Conservation (phyloP, 1,284 basidiomycete genomes). For the Hemileia vastatrix region DNA sequence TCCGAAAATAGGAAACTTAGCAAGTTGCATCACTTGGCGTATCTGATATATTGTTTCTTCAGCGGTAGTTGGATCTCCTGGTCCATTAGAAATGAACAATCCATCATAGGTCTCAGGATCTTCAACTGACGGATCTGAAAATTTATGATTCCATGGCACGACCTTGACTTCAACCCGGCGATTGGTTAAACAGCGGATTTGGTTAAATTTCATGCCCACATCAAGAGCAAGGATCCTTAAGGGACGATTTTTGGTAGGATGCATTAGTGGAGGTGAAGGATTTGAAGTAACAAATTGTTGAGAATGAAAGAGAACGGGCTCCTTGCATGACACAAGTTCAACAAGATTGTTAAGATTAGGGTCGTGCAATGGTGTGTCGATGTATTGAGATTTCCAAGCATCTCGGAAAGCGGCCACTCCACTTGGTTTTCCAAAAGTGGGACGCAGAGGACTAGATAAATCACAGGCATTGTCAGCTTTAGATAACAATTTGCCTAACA, state of each 20-base stretch:
- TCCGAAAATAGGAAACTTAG: constrained; percentile 84
- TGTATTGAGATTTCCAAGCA: constrained; percentile 70
- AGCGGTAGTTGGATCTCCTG: constrained; percentile 87
- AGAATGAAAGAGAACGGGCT: constrained; percentile 64
- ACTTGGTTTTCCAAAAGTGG: constrained; percentile 1
- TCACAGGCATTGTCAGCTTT: constrained; percentile 1
- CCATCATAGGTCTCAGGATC: constrained; percentile 77
- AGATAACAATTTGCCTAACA: constrained; percentile 68
- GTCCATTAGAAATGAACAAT: constrained; percentile 94
- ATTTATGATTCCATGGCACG: constrained; percentile 94
- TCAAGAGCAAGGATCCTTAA: constrained; percentile 84
- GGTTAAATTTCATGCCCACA: constrained; percentile 99
- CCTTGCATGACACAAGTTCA: constrained; percentile 66
- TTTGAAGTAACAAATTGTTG: constrained; percentile 46
- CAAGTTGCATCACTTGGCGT: constrained; percentile 60
- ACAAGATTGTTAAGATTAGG: constrained; percentile 87
- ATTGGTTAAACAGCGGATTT: constrained; percentile 89
- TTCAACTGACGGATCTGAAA: constrained; percentile 52
- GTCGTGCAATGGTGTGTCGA: constrained; percentile 73
- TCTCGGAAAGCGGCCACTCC: constrained; percentile 27
- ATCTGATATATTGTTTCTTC: constrained; percentile 62
- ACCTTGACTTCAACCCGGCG: constrained; percentile 94
- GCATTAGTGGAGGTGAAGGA: constrained; percentile 52
- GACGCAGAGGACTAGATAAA: neutral
- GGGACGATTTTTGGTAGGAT: constrained; percentile 63